Evolutionary conservation across 2,329 filamentous ascomycete genomes (phyloP).

Genomic region (Aspergillus tubingensis): DNA sequence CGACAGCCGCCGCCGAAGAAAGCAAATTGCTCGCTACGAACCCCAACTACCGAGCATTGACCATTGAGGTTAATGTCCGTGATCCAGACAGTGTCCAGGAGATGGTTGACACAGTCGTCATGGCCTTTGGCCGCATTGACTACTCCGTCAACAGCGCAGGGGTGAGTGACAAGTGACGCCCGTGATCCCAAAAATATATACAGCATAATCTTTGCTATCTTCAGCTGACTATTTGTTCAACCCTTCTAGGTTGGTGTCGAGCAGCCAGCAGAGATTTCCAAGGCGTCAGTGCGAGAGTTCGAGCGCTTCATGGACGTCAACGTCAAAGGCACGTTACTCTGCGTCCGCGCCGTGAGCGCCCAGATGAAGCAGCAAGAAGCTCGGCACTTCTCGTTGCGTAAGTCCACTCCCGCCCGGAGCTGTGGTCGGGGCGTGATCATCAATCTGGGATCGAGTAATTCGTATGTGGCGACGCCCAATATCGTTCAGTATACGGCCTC

Average conservation of each 20-base stretch:
- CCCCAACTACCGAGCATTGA: constrained; percentile 24
- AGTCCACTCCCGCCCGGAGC: constrained; percentile 15
- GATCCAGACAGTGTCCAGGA: constrained; percentile 22
- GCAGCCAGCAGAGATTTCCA: not conserved
- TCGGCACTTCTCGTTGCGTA: constrained; percentile 39
- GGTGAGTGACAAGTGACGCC: constrained; percentile 4
- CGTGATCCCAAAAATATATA: no score
- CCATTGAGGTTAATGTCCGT: constrained; percentile 29
- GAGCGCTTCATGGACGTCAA: constrained; percentile 42
- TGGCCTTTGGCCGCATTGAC: constrained; percentile 28
- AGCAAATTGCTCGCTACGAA: constrained; percentile 18
- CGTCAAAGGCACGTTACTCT: constrained; percentile 42
- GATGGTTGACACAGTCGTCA: constrained; percentile 24
- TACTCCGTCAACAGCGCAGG: constrained; percentile 29
- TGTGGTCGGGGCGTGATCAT: constrained; percentile 38
- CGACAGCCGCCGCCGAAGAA: constrained; percentile 14
- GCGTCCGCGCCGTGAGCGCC: constrained; percentile 35
- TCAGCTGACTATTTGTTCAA: not conserved
- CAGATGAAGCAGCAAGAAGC: constrained; percentile 24
- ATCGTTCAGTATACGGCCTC: constrained; percentile 42
- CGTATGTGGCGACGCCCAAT: constrained; percentile 37
- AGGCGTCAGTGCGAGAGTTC: constrained; percentile 30
- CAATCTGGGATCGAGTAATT: constrained; percentile 40
- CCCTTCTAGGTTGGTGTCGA: constrained; percentile 4
- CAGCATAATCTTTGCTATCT: not conserved